These are phyloP conservation scores for Eruca vesicaria DNA, from an alignment of 441 rosid species.

Conservation along the genomic window DNA sequence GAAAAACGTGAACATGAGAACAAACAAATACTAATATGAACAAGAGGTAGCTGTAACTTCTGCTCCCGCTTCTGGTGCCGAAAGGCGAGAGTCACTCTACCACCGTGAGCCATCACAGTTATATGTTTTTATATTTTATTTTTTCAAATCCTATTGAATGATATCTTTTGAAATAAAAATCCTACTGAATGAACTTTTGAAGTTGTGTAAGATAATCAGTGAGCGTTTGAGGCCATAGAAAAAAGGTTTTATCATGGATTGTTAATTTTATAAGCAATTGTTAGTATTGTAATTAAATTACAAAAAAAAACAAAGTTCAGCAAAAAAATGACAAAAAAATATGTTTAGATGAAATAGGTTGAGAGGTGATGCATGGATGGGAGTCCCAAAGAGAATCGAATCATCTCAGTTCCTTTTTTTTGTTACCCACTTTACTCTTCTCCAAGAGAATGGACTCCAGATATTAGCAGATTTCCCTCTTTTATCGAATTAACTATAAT, in stretches of 20 bases:
- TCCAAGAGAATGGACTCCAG: conserved; percentile 96
- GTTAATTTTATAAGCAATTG: neutral
- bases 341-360: conserved; percentile 37
- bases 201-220: neutral
- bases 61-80: neutral
- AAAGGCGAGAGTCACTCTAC: neutral
- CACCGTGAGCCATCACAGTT: neutral
- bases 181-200: neutral
- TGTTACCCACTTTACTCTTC: conserved; percentile 74
- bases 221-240: neutral
- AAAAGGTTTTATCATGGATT: neutral
- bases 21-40: neutral
- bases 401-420: conserved; percentile 57
- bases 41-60: neutral
- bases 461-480: conserved; percentile 11
- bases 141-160: neutral
- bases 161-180: neutral
- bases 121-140: neutral
- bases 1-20: neutral
- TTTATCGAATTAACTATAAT: conserved; percentile 6
- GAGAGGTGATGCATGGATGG: conserved; percentile 81
- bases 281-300: conserved; percentile 1
- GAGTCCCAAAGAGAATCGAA: conserved; percentile 64
- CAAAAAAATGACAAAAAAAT: too few species aligned
- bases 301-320: too few species aligned